These are phyloP conservation scores for Xerocomellus dryophilus DNA, from an alignment of 768 basidiomycete genomes.

Conservation along the genomic window DNA sequence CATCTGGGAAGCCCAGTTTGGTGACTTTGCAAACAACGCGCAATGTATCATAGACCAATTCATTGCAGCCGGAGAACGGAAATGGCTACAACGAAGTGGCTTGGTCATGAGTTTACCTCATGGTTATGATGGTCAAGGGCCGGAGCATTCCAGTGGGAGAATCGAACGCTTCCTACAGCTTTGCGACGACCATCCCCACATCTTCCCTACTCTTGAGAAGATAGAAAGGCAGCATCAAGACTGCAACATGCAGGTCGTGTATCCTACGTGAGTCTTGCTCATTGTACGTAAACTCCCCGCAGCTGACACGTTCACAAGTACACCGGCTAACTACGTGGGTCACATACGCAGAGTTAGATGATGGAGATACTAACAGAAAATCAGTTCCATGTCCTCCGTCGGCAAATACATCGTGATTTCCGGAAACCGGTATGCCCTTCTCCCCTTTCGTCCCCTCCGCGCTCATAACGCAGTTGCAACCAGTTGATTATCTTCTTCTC, in stretches of 20 bases:
- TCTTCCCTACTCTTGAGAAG: slow-evolving; percentile 86
- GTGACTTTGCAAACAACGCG: slow-evolving; percentile 97
- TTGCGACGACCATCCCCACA: slow-evolving; percentile 93
- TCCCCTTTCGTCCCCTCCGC: neutral
- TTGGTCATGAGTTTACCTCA: slow-evolving; percentile 88
- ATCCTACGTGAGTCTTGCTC: slow-evolving; percentile 71
- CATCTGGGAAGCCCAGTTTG: slow-evolving; percentile 99
- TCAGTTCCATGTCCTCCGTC: slow-evolving; percentile 93
- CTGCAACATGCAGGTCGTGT: slow-evolving; percentile 99
- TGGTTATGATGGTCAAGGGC: slow-evolving; percentile 98
- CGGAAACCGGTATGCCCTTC: slow-evolving; percentile 77
- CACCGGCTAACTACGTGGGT: slow-evolving; percentile 87
- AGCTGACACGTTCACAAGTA: slow-evolving; percentile 44
- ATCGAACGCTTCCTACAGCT: slow-evolving; percentile 97
- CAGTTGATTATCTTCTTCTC: slow-evolving; percentile 96
- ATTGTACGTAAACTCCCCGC: neutral
- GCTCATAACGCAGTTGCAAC: neutral
- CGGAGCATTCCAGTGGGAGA: slow-evolving; percentile 94
- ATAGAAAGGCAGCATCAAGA: slow-evolving; percentile 96
- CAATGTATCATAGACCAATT: slow-evolving; percentile 99
- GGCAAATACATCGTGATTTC: slow-evolving; percentile 97
- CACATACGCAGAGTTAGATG: neutral
- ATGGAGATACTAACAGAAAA: slow-evolving; percentile 13
- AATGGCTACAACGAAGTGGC: slow-evolving; percentile 94
- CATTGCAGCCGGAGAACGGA: slow-evolving; percentile 94